phyloP scores from a whole-genome alignment of 495 filamentous ascomycete species.

The Aspergillus indologenus region DNA sequence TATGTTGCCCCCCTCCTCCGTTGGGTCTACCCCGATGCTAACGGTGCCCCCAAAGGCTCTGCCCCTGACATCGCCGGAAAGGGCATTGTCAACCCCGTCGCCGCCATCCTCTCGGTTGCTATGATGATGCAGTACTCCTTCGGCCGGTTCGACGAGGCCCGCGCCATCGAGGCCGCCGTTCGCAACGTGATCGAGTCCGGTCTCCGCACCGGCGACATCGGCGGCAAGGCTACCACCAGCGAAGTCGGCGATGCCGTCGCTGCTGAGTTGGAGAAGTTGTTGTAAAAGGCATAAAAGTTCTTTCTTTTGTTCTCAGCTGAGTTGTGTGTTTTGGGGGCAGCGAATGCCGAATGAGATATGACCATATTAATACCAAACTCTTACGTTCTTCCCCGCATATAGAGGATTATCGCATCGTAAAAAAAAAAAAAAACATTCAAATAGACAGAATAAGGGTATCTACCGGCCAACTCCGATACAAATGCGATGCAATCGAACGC shows the following conservation, averaged over 20 bases:
- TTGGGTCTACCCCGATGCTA: neutral
- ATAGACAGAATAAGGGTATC: constrained; percentile 31
- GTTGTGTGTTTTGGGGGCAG: neutral
- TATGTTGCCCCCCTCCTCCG: constrained; percentile 34
- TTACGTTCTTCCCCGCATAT: neutral
- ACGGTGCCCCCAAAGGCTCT: constrained; percentile 32
- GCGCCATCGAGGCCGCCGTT: constrained; percentile 51
- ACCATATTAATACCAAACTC: constrained; percentile 1
- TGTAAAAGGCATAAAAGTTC: constrained; percentile 30
- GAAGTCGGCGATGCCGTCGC: constrained; percentile 54
- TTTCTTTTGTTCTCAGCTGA: neutral
- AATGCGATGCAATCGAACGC: neutral
- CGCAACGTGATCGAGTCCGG: constrained; percentile 51
- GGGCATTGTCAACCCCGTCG: constrained; percentile 77
- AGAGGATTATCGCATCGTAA: too few relatives aligned
- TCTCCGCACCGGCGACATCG: constrained; percentile 53
- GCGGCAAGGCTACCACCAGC: constrained; percentile 48
- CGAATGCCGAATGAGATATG: constrained; percentile 19
- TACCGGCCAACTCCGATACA: constrained; percentile 6
- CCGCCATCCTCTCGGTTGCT: constrained; percentile 51
- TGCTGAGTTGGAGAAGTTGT: constrained; percentile 47
- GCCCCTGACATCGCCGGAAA: constrained; percentile 69
- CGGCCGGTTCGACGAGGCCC: constrained; percentile 46
- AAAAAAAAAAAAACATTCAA: neutral
- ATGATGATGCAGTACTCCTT: constrained; percentile 59